These are phyloP conservation scores for Hippophae gyantsensis DNA, from an alignment of 306 rosid species.

Conservation along the genomic window DNA sequence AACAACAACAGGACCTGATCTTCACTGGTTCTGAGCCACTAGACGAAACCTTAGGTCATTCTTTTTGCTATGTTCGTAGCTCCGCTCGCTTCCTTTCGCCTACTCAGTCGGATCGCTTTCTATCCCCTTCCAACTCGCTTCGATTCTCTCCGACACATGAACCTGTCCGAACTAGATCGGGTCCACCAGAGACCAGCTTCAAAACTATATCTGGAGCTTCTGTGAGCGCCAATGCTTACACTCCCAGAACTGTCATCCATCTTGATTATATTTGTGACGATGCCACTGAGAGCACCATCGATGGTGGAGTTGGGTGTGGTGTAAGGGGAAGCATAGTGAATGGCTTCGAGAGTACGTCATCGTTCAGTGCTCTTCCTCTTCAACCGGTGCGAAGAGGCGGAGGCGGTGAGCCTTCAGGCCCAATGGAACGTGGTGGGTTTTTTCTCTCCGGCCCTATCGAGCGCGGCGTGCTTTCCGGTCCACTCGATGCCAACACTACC, in stretches of 20 bases:
- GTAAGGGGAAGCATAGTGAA: conserved; percentile 43
- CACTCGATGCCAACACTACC: conserved; percentile 42
- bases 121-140: conserved; percentile 69
- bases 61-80: conserved; percentile 86
- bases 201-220: conserved; percentile 93
- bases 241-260: conserved; percentile 70
- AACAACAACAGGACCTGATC: conserved; percentile 27
- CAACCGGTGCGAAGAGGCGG: conserved; percentile 67
- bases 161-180: conserved; percentile 37
- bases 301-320: conserved; percentile 30
- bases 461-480: conserved; percentile 80
- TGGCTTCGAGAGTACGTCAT: conserved; percentile 83
- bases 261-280: conserved; percentile 42
- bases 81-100: conserved; percentile 81
- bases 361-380: conserved; percentile 73
- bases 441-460: conserved; percentile 94
- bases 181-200: conserved; percentile 55
- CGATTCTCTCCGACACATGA: conserved; percentile 81
- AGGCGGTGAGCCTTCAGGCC: conserved; percentile 49
- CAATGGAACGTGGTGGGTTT: conserved; percentile 60
- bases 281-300: conserved; percentile 29
- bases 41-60: conserved; percentile 98
- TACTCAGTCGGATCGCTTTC: conserved; percentile 70
- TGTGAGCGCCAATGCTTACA: conserved; percentile 80
- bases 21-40: conserved; percentile 49